phyloP scores from a whole-genome alignment of 345 rosid species.

The Physaria fendleri region DNA sequence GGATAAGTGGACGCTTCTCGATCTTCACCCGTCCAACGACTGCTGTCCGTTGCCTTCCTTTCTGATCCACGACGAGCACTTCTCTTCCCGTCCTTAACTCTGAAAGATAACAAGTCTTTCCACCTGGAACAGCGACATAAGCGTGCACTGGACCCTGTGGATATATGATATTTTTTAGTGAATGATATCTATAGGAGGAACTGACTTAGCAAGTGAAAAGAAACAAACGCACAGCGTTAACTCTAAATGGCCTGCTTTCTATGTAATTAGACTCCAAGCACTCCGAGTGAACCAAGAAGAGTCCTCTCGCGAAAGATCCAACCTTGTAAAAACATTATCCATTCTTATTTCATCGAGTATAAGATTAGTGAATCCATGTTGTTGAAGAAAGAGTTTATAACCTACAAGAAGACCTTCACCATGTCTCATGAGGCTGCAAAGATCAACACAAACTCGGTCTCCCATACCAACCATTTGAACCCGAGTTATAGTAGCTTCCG shows the following conservation, averaged over 20 bases:
- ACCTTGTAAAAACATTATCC: constrained; percentile 34
- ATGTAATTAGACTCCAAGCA: constrained; percentile 83
- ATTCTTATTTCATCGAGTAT: not conserved
- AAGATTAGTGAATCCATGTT: not conserved
- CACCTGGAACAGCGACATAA: constrained; percentile 71
- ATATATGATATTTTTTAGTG: not conserved
- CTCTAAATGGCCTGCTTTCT: constrained; percentile 87
- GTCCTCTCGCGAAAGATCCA: constrained; percentile 90
- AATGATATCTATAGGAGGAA: not conserved
- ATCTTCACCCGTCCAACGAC: constrained; percentile 82
- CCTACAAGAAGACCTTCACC: constrained; percentile 92
- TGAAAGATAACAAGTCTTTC: constrained; percentile 79
- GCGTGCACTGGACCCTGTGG: constrained; percentile 85
- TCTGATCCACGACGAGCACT: constrained; percentile 57
- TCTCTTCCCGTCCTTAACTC: constrained; percentile 77
- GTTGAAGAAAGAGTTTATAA: constrained; percentile 6
- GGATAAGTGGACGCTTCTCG: constrained; percentile 66
- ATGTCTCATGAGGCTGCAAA: constrained; percentile 85
- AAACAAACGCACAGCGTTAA: constrained; percentile 65
- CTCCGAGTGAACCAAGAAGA: constrained; percentile 85
- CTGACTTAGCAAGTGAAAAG: not conserved
- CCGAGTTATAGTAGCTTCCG: constrained; percentile 50
- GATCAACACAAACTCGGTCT: constrained; percentile 90
- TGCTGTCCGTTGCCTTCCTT: constrained; percentile 53
- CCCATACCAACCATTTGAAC: constrained; percentile 75